Conservation (phyloP, 2,329 filamentous ascomycete species). For the Sarocladiaceae sp. region DNA sequence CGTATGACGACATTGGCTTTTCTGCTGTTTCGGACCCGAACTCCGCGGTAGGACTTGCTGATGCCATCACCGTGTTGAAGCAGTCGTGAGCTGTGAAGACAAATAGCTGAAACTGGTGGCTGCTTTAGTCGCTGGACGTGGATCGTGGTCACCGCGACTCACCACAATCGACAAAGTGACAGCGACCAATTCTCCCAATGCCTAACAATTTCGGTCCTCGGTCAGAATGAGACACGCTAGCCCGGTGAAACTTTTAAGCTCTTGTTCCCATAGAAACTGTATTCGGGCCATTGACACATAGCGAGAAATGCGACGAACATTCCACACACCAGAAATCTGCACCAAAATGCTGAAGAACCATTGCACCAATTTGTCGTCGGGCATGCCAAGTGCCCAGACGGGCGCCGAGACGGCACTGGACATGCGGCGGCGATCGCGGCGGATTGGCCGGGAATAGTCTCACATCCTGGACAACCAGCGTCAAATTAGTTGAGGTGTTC, state of each 20-base stretch:
- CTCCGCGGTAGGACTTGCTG: not conserved
- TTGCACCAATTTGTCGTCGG: not conserved
- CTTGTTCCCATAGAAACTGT: constrained; percentile 1
- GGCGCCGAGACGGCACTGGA: constrained; percentile 2
- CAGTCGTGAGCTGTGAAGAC: too few species aligned
- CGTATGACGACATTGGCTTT: not conserved
- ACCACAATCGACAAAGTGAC: too few species aligned
- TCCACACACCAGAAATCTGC: not conserved
- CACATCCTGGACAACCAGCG: too few species aligned
- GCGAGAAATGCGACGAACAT: not conserved
- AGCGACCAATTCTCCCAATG: too few species aligned
- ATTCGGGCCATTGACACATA: not conserved
- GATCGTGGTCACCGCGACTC: too few species aligned
- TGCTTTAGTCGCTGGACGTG: too few species aligned
- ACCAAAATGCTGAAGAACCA: not conserved
- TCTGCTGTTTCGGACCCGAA: not conserved
- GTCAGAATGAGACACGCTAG: not conserved
- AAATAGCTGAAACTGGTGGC: too few species aligned
- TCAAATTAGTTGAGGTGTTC: too few species aligned
- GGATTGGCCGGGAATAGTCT: not conserved
- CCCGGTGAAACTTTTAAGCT: not conserved
- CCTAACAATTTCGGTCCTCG: too few species aligned
- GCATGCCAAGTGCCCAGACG: constrained; percentile 7
- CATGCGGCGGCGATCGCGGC: constrained; percentile 3
- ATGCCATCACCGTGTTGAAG: too few species aligned